These are phyloP conservation scores for Peniophora sp. DNA, from an alignment of 1,284 basidiomycete species.

Conservation along the genomic window DNA sequence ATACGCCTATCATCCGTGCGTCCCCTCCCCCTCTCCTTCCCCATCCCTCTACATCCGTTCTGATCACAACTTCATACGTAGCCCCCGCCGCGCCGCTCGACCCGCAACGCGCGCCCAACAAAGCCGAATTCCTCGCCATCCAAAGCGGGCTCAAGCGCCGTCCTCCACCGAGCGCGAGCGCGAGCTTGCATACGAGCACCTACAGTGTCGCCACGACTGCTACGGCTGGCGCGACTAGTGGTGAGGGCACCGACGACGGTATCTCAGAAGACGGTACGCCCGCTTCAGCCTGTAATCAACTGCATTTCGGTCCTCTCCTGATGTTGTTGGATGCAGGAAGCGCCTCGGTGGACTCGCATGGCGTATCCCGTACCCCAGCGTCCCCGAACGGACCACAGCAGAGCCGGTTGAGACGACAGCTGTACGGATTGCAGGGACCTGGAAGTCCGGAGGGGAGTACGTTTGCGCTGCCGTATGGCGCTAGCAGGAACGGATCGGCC, in stretches of 20 bases:
- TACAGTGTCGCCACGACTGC: background rate
- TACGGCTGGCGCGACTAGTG: no score
- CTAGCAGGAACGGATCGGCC: slow-evolving; percentile 2
- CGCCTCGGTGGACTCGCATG: background rate
- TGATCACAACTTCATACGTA: slow-evolving; percentile 3
- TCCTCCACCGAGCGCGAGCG: background rate
- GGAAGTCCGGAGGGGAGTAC: slow-evolving; percentile 4
- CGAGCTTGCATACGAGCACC: background rate
- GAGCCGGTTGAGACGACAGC: background rate
- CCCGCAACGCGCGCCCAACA: background rate
- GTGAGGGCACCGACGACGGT: background rate
- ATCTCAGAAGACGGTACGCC: background rate
- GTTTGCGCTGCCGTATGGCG: slow-evolving; percentile 5
- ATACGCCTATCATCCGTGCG: background rate
- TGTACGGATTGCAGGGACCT: background rate
- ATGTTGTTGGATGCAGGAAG: background rate
- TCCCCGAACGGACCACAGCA: background rate
- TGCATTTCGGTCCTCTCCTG: background rate
- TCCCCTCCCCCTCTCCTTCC: background rate
- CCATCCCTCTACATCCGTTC: background rate
- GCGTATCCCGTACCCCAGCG: background rate
- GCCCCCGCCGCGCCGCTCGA: background rate
- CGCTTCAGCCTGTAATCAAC: background rate
- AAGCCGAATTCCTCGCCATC: background rate
- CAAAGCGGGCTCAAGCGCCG: background rate